Conservation (phyloP, 495 filamentous ascomycete genomes). For the Penicillium alfredii region DNA sequence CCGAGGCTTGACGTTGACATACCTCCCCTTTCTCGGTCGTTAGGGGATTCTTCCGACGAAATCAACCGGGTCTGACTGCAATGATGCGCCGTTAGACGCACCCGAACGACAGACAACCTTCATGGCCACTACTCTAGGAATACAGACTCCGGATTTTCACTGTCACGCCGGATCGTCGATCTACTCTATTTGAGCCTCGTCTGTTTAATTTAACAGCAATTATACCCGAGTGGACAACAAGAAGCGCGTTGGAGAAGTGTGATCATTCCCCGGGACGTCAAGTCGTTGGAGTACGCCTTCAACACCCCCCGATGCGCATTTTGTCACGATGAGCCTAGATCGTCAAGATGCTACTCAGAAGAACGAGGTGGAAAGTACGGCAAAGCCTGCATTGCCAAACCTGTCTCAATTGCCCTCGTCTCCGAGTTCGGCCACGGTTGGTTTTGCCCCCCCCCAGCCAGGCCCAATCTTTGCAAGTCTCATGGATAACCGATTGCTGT, state of each 20-base stretch:
- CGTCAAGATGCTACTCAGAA: constrained; percentile 23
- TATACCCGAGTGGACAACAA: neutral
- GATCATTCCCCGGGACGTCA: neutral
- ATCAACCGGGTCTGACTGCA: no score
- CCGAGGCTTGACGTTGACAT: no score
- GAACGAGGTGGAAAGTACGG: constrained; percentile 15
- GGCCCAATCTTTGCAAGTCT: neutral
- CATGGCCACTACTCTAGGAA: constrained; percentile 16
- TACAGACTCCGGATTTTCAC: constrained; percentile 7
- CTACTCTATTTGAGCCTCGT: neutral
- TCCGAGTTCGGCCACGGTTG: constrained; percentile 24
- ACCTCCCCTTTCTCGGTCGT: no score
- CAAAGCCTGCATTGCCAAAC: constrained; percentile 14
- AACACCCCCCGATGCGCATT: constrained; percentile 5
- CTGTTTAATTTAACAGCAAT: no score
- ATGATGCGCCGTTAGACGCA: constrained; percentile 21
- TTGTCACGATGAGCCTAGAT: constrained; percentile 36
- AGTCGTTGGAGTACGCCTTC: neutral
- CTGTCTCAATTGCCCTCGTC: constrained; percentile 21
- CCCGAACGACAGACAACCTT: constrained; percentile 13
- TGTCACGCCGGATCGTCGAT: neutral
- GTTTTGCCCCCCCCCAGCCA: neutral
- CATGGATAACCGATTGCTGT: constrained; percentile 1
- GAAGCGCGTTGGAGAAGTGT: neutral
- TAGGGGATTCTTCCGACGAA: no score